These are phyloP conservation scores for Globisporangium ultimum DNA, from an alignment of 352 stramenopile genomes.

Conservation along the genomic window DNA sequence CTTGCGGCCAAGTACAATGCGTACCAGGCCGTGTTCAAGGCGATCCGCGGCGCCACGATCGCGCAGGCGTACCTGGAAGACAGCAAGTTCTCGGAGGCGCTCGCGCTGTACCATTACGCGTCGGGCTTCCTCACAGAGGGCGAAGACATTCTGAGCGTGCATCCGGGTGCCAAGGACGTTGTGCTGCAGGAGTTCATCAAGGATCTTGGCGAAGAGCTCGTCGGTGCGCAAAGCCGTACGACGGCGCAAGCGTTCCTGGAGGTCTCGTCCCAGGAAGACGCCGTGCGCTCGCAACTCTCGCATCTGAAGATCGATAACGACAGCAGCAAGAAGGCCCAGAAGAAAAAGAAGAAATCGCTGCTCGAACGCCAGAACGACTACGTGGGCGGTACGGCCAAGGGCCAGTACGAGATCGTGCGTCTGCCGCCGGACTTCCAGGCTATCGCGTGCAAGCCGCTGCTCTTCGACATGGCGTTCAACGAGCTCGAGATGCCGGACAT, in stretches of 20 bases:
- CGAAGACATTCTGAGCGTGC: constrained; percentile 49
- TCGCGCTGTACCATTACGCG: constrained; percentile 74
- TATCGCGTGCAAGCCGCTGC: constrained; percentile 71
- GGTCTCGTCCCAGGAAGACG: constrained; percentile 46
- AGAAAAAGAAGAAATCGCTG: constrained; percentile 29
- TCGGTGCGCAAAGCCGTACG: constrained; percentile 59
- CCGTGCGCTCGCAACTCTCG: constrained; percentile 61
- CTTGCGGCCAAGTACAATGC: constrained; percentile 56
- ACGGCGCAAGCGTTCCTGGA: constrained; percentile 73
- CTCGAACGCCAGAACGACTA: constrained; percentile 59
- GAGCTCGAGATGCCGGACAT: constrained; percentile 80
- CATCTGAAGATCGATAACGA: constrained; percentile 38
- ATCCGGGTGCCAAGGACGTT: constrained; percentile 59
- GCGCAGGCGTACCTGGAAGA: constrained; percentile 65
- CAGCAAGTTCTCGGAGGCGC: constrained; percentile 63
- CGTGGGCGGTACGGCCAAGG: constrained; percentile 38
- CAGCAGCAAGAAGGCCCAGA: constrained; percentile 17
- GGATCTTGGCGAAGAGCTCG: constrained; percentile 55
- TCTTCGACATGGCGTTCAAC: constrained; percentile 83
- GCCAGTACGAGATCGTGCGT: constrained; percentile 60
- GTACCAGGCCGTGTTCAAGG: constrained; percentile 68
- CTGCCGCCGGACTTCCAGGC: constrained; percentile 62
- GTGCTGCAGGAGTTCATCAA: constrained; percentile 64
- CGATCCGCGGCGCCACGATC: constrained; percentile 55
- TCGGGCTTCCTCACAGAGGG: constrained; percentile 54